Evolutionary conservation across 1,284 basidiomycete genomes (phyloP).

Genomic region (Heimioporus retisporus): DNA sequence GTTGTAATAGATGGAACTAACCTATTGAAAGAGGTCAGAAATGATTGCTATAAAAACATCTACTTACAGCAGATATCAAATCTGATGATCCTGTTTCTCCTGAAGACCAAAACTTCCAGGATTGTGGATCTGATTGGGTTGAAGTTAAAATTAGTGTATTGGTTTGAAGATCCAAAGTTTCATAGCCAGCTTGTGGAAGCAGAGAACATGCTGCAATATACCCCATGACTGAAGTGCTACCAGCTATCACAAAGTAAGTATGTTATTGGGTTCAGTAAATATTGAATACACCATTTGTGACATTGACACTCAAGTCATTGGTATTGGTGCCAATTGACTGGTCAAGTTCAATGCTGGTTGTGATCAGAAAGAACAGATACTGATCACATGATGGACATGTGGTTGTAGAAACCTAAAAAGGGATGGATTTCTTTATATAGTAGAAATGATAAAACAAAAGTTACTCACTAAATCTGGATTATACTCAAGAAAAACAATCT

Average conservation of each 20-base stretch:
- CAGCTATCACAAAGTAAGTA: neutral
- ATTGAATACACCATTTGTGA: neutral
- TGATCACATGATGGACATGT: conserved; percentile 3
- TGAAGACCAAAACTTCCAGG: conserved; percentile 15
- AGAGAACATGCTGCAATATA: conserved; percentile 10
- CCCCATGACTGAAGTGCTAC: neutral
- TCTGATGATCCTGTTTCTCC: neutral
- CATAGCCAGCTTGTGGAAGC: neutral
- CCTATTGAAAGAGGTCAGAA: neutral
- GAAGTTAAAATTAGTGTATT: neutral
- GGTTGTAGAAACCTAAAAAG: neutral
- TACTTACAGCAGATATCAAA: neutral
- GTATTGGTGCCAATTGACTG: neutral
- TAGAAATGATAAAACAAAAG: neutral
- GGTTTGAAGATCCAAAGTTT: neutral
- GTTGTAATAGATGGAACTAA: fast-evolving
- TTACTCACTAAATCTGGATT: neutral
- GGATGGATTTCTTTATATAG: neutral
- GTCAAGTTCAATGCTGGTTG: conserved; percentile 11
- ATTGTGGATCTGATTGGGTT: neutral
- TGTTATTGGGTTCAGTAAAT: neutral
- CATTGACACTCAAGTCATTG: neutral
- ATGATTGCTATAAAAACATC: neutral
- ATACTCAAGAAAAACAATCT: neutral
- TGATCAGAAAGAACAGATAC: conserved; percentile 13